A percentile compares a stretch with the other conserved stretches of the same genome.
Conservation (phyloP, 352 stramenopile genomes). For the Globisporangium iwayamae region DNA sequence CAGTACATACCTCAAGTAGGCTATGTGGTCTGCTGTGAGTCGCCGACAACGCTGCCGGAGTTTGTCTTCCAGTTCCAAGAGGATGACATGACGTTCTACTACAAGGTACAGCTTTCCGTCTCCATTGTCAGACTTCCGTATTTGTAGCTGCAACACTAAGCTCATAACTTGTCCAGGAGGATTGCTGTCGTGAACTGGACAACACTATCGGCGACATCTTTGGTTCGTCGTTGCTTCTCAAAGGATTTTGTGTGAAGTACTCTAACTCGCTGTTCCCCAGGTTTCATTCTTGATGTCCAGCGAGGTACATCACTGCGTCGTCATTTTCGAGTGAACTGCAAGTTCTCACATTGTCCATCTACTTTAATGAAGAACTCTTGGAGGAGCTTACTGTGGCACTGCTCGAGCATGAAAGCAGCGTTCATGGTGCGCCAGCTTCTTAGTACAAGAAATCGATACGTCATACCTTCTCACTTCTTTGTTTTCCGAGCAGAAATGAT, state of each 20-base stretch:
- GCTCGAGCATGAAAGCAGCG: conserved; percentile 62
- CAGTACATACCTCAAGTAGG: conserved; percentile 87
- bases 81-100: conserved; percentile 83
- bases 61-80: conserved; percentile 89
- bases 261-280: conserved; percentile 21
- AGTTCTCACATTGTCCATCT: neutral
- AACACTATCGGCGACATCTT: conserved; percentile 81
- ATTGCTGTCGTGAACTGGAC: conserved; percentile 77
- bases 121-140: neutral
- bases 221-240: conserved; percentile 25
- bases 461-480: conserved; percentile 4
- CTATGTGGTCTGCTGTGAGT: conserved; percentile 82
- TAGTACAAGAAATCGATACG: too few species aligned
- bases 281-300: conserved; percentile 80
- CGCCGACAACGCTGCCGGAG: conserved; percentile 55
- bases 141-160: neutral
- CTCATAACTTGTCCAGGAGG: conserved; percentile 34
- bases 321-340: neutral
- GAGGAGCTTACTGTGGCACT: conserved; percentile 72
- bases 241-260: conserved; percentile 12
- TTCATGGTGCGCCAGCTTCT: conserved; percentile 41
- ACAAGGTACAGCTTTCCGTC: conserved; percentile 48
- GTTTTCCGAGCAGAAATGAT: conserved; percentile 53
- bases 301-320: conserved; percentile 34
- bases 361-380: conserved; percentile 43